These are phyloP conservation scores for Myrmaecium sp. DNA, from an alignment of 2,329 filamentous ascomycete genomes.

Conservation along the genomic window DNA sequence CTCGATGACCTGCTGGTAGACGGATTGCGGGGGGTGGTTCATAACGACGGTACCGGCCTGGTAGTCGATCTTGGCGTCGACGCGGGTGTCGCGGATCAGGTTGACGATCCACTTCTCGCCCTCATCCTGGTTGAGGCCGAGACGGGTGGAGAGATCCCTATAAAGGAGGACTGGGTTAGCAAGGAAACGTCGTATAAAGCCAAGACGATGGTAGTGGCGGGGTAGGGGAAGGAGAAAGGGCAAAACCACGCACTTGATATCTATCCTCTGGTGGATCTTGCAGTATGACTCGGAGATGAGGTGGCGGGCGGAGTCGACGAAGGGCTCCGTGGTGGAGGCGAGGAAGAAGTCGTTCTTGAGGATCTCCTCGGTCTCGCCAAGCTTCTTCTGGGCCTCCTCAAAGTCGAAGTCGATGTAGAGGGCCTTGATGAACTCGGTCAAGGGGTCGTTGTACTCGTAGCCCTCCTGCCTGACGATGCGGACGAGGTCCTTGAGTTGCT, in stretches of 20 bases:
- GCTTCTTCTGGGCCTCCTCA: constrained; percentile 83
- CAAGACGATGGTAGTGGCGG: neutral
- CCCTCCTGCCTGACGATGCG: constrained; percentile 91
- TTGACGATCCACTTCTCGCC: constrained; percentile 99
- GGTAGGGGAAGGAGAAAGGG: neutral
- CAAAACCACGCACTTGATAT: constrained; percentile 53
- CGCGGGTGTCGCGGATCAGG: constrained; percentile 88
- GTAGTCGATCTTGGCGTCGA: constrained; percentile 99
- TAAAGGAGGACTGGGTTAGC: neutral
- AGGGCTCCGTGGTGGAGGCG: constrained; percentile 63
- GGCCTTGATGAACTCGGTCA: constrained; percentile 92
- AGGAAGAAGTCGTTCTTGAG: constrained; percentile 94
- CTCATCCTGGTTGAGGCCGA: constrained; percentile 83
- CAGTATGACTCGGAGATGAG: constrained; percentile 98
- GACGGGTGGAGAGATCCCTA: constrained; percentile 73
- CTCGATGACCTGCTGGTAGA: constrained; percentile 99
- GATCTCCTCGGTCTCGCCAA: constrained; percentile 76
- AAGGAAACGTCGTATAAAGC: neutral
- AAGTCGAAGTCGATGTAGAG: constrained; percentile 96
- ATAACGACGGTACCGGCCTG: constrained; percentile 97
- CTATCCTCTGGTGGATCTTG: constrained; percentile 98
- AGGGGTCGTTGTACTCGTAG: constrained; percentile 92
- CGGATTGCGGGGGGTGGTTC: constrained; percentile 97
- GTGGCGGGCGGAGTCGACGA: constrained; percentile 88
- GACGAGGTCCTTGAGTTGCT: constrained; percentile 94